Conservation (phyloP, 1,284 basidiomycete species). For the Ceratobasidium sp. region DNA sequence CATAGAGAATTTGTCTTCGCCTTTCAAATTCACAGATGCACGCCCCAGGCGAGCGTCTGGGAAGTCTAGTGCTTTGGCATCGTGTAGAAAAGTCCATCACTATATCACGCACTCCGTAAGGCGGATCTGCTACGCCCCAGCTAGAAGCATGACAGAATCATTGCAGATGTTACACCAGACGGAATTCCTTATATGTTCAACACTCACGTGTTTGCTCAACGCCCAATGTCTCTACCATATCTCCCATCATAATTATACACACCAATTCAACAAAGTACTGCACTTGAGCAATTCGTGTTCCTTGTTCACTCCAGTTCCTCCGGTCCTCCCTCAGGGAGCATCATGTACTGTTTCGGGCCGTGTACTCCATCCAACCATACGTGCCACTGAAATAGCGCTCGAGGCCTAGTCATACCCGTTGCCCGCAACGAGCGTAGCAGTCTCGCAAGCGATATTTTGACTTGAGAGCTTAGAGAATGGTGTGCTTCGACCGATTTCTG, state of each 20-base stretch:
- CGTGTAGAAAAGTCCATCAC: too few relatives aligned
- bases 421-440: not conserved
- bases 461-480: not conserved
- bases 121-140: too few relatives aligned
- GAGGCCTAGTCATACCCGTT: not conserved
- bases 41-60: not conserved
- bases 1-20: not conserved
- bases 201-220: too few relatives aligned
- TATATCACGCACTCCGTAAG: too few relatives aligned
- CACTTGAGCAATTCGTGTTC: not conserved
- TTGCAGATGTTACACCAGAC: too few relatives aligned
- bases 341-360: constrained; percentile 8
- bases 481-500: not conserved
- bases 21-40: not conserved
- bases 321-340: constrained; percentile 9
- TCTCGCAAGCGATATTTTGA: not conserved
- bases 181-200: too few relatives aligned
- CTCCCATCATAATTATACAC: not conserved
- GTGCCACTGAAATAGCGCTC: constrained; percentile 17
- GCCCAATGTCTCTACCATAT: too few relatives aligned
- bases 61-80: too few relatives aligned
- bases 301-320: not conserved
- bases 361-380: not conserved
- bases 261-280: not conserved
- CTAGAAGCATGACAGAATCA: not conserved